Evolutionary conservation across 2,329 filamentous ascomycete species (phyloP), one percentile per base, ranked within the genome.

Genomic region (Diaporthe sp.): DNA sequence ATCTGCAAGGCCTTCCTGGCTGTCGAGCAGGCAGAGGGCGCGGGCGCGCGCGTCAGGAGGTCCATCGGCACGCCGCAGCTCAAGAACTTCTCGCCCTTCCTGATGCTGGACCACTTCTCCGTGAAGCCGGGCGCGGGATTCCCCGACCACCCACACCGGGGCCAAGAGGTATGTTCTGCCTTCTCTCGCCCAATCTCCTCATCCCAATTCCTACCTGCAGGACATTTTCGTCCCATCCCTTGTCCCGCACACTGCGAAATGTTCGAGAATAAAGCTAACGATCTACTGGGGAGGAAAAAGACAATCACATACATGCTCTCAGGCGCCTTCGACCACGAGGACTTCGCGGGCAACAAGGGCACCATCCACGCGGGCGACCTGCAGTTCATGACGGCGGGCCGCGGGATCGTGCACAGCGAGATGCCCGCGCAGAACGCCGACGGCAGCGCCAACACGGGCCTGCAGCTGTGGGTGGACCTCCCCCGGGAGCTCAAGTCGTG

Each of bases 351-450:
- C 17, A 93, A 97, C 86, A 89, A 89, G 68, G 97, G 96, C 75
- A 97, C 94, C 4, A 95, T 98, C 79, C 89, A 93, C 76, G 86
- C 94, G 0, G 96, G 96, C n/a, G 96, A 98, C 82, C 86, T 98
- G 65, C 96, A 98, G 83, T 98, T 98, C 88, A 98, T 98, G 97
- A 98, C 96, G 0, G 96, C 96, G 1, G 96, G 96, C 5, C 88
- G 90, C 28, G 96, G 96, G 57, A 97, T 98, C 80, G 94, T 98
- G 84, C 97, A 98, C 84, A 95, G 96, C 51, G 96, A 98, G 85
- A 98, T 98, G 95, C 96, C 96, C 13, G 90, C 91, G 73, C 91
- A 94, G 81, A 95, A 95, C 82, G 83, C 88, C 0, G 94, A 97
- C 82, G 94, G 94, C 69, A 90, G 88, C 74, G 87, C 93, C 75